Evolutionary conservation across 257 asterid species (phyloP).

Genomic region (Ligustrum vulgare): DNA sequence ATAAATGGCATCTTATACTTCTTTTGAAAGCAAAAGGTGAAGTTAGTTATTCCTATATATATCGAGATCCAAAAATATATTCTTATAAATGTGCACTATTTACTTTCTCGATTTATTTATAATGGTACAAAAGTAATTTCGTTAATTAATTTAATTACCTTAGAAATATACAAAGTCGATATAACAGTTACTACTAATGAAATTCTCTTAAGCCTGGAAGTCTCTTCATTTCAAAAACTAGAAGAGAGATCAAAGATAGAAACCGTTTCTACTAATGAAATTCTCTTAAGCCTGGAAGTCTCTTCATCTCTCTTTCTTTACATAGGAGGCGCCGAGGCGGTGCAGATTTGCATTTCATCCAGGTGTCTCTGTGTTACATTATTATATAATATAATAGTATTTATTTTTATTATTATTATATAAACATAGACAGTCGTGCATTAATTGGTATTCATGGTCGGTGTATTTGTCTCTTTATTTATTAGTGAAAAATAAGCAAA

Average conservation of each 20-base stretch:
- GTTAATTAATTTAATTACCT: not conserved
- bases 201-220: too few relatives aligned
- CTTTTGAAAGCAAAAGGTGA: not conserved
- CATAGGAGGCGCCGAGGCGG: not conserved
- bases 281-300: not conserved
- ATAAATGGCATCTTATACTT: not conserved
- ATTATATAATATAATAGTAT: too few relatives aligned
- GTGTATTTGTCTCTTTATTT: not conserved
- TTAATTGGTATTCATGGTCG: not conserved
- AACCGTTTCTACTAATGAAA: not conserved
- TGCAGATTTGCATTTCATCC: not conserved
- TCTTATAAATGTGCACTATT: not conserved
- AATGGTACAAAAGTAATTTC: not conserved
- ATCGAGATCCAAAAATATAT: not conserved
- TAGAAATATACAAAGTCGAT: not conserved
- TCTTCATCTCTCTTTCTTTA: not conserved
- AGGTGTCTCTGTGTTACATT: not conserved
- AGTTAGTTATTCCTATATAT: not conserved
- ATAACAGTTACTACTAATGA: too few relatives aligned
- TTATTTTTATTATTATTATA: too few relatives aligned
- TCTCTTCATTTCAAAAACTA: not conserved
- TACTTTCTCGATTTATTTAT: not conserved
- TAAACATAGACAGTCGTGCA: not conserved
- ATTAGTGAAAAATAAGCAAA: not conserved
- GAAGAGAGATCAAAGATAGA: not conserved